These are phyloP conservation scores for Lagenidium sp. DNA, from an alignment of 352 stramenopile species.

Conservation along the genomic window DNA sequence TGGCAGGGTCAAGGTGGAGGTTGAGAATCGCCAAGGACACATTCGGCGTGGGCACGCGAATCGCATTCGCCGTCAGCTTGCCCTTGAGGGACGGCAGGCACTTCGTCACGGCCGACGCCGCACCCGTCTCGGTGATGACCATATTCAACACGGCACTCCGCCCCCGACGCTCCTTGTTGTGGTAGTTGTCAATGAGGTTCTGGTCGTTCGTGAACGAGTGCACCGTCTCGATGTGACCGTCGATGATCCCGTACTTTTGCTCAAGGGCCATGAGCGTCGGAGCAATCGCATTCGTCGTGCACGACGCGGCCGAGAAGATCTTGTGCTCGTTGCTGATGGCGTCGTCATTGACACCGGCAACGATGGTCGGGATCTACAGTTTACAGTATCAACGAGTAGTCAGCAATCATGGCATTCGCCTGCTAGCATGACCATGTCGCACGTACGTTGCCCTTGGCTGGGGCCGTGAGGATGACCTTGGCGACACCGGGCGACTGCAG, in stretches of 20 bases:
- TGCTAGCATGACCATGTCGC: no score
- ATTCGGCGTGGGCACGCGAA: slow-evolving; percentile 97
- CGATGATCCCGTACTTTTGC: slow-evolving; percentile 74
- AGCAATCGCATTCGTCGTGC: slow-evolving; percentile 83
- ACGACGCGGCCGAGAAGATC: slow-evolving; percentile 78
- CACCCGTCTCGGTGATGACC: slow-evolving; percentile 85
- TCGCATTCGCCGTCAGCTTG: slow-evolving; percentile 98
- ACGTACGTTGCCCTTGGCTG: slow-evolving; percentile 54
- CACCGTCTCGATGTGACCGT: slow-evolving; percentile 83
- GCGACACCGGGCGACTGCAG: slow-evolving; percentile 65
- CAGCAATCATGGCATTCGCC: no score
- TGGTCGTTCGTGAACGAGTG: slow-evolving; percentile 90
- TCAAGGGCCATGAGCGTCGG: slow-evolving; percentile 66
- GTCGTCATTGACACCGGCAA: slow-evolving; percentile 75
- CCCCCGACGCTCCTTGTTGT: slow-evolving; percentile 81
- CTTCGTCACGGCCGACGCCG: slow-evolving; percentile 74
- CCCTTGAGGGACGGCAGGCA: slow-evolving; percentile 91
- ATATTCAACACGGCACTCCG: slow-evolving; percentile 85
- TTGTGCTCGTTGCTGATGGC: slow-evolving; percentile 37
- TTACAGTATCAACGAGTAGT: background rate
- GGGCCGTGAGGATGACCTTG: slow-evolving; percentile 77
- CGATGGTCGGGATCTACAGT: slow-evolving; percentile 50
- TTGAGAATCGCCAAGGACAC: slow-evolving; percentile 98
- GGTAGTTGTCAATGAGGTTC: slow-evolving; percentile 86
- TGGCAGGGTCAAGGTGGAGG: slow-evolving; percentile 81